phyloP scores from a whole-genome alignment of 129 eudicot genomes.

The Escallonia herrerae region DNA sequence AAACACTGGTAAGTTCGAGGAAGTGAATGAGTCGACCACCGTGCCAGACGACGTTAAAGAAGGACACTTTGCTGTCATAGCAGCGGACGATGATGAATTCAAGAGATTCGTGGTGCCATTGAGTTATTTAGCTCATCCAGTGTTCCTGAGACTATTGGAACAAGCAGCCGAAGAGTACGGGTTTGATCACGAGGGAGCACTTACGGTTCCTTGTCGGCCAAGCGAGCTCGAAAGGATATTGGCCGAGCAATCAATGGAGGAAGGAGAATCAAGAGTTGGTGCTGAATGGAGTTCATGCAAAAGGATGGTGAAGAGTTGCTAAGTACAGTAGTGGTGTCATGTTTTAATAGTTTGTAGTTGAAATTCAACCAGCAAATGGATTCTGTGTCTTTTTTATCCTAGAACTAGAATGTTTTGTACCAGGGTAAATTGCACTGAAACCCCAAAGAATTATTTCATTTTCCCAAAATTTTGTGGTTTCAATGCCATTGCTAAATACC shows the following conservation, averaged over 20 bases:
- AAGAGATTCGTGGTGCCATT: constrained; percentile 21
- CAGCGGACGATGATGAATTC: background rate
- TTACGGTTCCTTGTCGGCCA: constrained; percentile 20
- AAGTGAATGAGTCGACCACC: background rate
- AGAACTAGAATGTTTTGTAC: too few relatives aligned
- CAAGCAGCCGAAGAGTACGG: constrained; percentile 19
- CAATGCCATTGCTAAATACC: too few relatives aligned
- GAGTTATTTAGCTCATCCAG: constrained; percentile 14
- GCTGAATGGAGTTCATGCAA: background rate
- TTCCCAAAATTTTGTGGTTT: too few relatives aligned
- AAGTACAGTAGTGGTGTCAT: background rate
- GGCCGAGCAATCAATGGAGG: background rate
- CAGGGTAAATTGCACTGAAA: too few relatives aligned
- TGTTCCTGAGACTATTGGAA: constrained; percentile 17
- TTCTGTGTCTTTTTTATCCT: too few relatives aligned
- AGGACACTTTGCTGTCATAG: constrained; percentile 18
- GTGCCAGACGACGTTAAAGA: constrained; percentile 12
- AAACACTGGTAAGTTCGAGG: background rate
- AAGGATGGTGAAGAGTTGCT: background rate
- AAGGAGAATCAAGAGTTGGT: background rate
- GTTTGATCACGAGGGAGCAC: constrained; percentile 21
- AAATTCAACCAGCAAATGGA: too few relatives aligned
- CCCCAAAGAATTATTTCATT: too few relatives aligned
- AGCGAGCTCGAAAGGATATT: constrained; percentile 20
- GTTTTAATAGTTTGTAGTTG: too few relatives aligned